A percentile compares a stretch with the other conserved stretches of the same genome.
phyloP scores from a whole-genome alignment of 2,329 filamentous ascomycete genomes.

The Pseudomassariella vexata region DNA sequence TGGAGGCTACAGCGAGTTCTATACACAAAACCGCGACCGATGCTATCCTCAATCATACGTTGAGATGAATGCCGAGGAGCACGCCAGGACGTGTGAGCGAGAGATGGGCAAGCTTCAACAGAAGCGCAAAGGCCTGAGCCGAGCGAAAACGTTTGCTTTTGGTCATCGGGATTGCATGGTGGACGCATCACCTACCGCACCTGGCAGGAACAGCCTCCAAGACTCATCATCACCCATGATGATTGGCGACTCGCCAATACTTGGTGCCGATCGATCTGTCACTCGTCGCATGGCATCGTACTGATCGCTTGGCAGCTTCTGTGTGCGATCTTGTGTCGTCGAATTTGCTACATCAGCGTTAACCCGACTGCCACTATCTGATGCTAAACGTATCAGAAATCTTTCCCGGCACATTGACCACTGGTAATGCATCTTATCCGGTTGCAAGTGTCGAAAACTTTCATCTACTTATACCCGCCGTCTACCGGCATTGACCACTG shows the following conservation, averaged over 20 bases:
- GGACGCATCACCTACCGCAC: constrained; percentile 55
- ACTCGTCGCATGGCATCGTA: constrained; percentile 61
- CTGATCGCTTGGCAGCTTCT: constrained; percentile 30
- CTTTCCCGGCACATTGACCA: constrained; percentile 3
- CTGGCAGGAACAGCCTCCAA: constrained; percentile 35
- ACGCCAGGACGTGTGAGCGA: constrained; percentile 87
- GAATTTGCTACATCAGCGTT: no score
- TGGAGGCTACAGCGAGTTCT: constrained; percentile 94
- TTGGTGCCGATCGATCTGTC: constrained; percentile 45
- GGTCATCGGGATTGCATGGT: constrained; percentile 60
- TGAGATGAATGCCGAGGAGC: constrained; percentile 89
- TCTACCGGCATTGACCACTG: constrained; percentile 21
- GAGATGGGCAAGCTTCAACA: constrained; percentile 92
- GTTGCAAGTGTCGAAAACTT: constrained; percentile 6
- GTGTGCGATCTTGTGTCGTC: not conserved
- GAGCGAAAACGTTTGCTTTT: constrained; percentile 93
- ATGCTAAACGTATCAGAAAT: constrained; percentile 1
- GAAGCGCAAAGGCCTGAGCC: constrained; percentile 71
- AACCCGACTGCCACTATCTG: no score
- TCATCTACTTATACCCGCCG: constrained; percentile 20
- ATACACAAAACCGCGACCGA: constrained; percentile 66
- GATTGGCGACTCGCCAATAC: constrained; percentile 38
- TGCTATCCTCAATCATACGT: constrained; percentile 96
- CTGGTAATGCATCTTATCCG: constrained; percentile 8
- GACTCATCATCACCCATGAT: constrained; percentile 34